Evolutionary conservation across 2,329 filamentous ascomycete genomes (phyloP), one percentile per base, ranked within the genome.

Genomic region (Albophoma yamanashiensis): DNA sequence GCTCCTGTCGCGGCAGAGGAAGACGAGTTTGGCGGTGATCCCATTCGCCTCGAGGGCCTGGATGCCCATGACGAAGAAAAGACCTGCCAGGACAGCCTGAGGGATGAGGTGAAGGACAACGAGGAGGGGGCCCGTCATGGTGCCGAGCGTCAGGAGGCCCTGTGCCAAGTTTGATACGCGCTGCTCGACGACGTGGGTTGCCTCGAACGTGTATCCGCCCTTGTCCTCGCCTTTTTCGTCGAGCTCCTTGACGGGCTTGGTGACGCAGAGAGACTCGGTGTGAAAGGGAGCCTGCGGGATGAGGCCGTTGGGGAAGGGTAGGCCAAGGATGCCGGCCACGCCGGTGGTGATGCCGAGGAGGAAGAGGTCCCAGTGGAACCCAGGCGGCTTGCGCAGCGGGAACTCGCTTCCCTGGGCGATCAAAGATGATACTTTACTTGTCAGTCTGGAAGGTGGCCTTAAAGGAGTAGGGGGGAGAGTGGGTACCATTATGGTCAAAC

Each of bases 361-460:
- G 74, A 92, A 92, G 45, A 93, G 73, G 67, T 93, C 89, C 89
- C 89, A 93, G 74, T 93, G 89, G 69, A 93, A 93, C 17, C 89
- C 89, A 53, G 89, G 88, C 3, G 90, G 89, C 68, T 93, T 93
- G 27, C 83, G 81, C 14, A 93, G 83, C 1, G 89, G 89, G 63
- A 91, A 93, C 68, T 93, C 89, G 63, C 88, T 92, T 57, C 89
- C 90, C 69, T 93, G 89, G 14, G 89, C 88, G 59, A 92, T 92
- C 38, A 93, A 82, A 7, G 89, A 91, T 0, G 89, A 92, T 1
- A 92, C 89, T 89, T 62, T 4, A 20, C 25, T 6, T 27, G 43
- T 60, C 31, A 59, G 60, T 40, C 9, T 22, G 22, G 12, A 14
- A 17, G 6, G n/a, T 25, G 2, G 8, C 22, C 6, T 5, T 25